Conservation (phyloP, 306 rosid species). For the Lotus japonicus region DNA sequence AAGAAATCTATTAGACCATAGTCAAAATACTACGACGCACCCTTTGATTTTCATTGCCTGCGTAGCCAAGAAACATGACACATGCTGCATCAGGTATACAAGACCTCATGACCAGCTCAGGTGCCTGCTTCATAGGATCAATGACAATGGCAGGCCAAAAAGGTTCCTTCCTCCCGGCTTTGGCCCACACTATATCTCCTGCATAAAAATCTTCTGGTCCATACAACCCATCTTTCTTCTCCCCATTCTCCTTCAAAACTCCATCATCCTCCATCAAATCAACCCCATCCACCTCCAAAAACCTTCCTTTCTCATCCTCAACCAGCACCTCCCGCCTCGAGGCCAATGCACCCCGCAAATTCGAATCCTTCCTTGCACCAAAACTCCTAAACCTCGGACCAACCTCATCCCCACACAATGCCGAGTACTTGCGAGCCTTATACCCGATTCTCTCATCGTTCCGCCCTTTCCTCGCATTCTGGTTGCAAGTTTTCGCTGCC, state of each 20-base stretch:
- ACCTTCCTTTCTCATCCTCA: conserved; percentile 39
- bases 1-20: conserved; percentile 20
- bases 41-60: conserved; percentile 77
- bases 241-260: conserved; percentile 20
- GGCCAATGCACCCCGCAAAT: conserved; percentile 39
- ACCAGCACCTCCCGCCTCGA: conserved; percentile 31
- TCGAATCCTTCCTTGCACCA: conserved; percentile 37
- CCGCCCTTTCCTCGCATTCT: conserved; percentile 35
- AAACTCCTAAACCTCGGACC: conserved; percentile 31
- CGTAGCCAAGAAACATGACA: conserved; percentile 93
- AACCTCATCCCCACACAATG: conserved; percentile 45
- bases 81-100: conserved; percentile 90
- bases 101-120: conserved; percentile 88
- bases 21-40: conserved; percentile 29
- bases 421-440: conserved; percentile 33
- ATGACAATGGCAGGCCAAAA: conserved; percentile 99
- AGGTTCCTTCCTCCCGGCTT: conserved; percentile 89
- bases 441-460: conserved; percentile 33
- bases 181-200: conserved; percentile 95
- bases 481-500: conserved; percentile 33
- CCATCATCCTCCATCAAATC: conserved; percentile 30
- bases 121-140: conserved; percentile 90
- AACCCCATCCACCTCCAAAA: conserved; percentile 39
- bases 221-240: conserved; percentile 46
- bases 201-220: conserved; percentile 97